Conservation (phyloP, 2,329 filamentous ascomycete genomes). For the Trichoderma afroharzianum region DNA sequence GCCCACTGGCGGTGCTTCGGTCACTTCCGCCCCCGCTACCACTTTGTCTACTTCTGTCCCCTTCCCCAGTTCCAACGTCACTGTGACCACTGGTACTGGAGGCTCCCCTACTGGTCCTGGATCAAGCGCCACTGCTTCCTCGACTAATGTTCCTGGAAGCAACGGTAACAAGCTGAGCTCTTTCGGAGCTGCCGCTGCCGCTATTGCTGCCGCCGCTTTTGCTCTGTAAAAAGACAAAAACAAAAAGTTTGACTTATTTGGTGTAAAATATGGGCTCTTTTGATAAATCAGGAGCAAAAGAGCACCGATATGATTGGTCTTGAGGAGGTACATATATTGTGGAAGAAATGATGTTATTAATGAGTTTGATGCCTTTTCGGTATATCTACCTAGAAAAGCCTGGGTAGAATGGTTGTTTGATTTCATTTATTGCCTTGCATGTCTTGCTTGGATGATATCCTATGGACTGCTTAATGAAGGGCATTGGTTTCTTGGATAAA, state of each 20-base stretch:
- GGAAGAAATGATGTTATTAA: neutral
- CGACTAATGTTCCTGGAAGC: conserved; percentile 11
- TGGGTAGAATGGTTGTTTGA: neutral
- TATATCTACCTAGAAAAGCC: neutral
- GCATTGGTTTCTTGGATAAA: neutral
- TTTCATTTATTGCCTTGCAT: neutral
- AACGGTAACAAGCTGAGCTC: conserved; percentile 29
- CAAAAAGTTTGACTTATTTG: neutral
- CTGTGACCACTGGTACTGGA: conserved; percentile 8
- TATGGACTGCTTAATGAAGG: neutral
- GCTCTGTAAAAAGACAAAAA: conserved; percentile 26
- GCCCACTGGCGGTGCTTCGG: conserved; percentile 5
- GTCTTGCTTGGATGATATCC: neutral
- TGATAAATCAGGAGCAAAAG: neutral
- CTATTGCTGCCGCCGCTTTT: conserved; percentile 29
- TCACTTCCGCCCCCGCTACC: conserved; percentile 23
- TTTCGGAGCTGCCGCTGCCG: conserved; percentile 30
- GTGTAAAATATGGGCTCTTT: neutral
- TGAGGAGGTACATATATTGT: neutral
- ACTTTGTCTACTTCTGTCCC: conserved; percentile 23
- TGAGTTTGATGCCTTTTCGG: neutral
- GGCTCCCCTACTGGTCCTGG: conserved; percentile 18
- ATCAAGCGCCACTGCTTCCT: conserved; percentile 18
- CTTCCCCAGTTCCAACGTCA: conserved; percentile 19
- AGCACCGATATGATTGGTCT: neutral